Base-by-base conservation (phyloP, 257 asterid species). In the Solanum sparsipilum region DNA sequence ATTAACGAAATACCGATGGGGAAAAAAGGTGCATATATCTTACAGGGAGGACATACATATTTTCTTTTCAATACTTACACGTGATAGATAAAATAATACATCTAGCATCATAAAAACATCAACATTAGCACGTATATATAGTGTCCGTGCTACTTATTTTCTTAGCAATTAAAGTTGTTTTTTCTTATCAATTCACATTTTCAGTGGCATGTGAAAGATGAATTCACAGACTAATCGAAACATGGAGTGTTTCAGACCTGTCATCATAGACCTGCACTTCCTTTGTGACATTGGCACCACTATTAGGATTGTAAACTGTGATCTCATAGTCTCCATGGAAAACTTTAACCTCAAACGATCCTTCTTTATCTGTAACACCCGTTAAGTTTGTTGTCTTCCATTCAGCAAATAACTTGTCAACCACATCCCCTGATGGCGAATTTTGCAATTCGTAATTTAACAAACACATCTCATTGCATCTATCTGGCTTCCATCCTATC, bases 401-500 rank as follows among this genome's bases (percentile, higher is more conserved):
- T 83, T 94, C 95, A 6, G 58, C 68, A 78, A 94, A 74, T 87
- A 93, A 79, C 88, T 88, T 90, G 86, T 94, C 95, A 27, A 94
- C 94, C 21, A 88, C 90, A 44, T 94, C 92, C 5, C 96, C 95
- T 5, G 90, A 13, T 4, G 91, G 93, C 32, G 83, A 75, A 89
- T 87, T 91, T 48, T 89, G 91, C 92, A 93, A 90, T 20, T 90
- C 32, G 60, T 74, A 38, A 90, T 93, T 95, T 9, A 89, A 88
- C 34, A 94, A 84, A 91, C 95, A 93, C 92, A 93, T 86, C 31
- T 88, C 83, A 31, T 85, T 89, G 88, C 98, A 93, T 11, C 32
- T 74, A 13, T 82, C 84, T 44, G 93, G 91, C 71, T 90, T 94
- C 96, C 96, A 93, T 21, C 93, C 96, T 34, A 90, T 91, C 94